Percentiles rank a stretch among this genome's conserved stretches.
Evolutionary conservation across 371 early-diverging fungal species (phyloP).

Genomic region (Rhizopus arrhizus): DNA sequence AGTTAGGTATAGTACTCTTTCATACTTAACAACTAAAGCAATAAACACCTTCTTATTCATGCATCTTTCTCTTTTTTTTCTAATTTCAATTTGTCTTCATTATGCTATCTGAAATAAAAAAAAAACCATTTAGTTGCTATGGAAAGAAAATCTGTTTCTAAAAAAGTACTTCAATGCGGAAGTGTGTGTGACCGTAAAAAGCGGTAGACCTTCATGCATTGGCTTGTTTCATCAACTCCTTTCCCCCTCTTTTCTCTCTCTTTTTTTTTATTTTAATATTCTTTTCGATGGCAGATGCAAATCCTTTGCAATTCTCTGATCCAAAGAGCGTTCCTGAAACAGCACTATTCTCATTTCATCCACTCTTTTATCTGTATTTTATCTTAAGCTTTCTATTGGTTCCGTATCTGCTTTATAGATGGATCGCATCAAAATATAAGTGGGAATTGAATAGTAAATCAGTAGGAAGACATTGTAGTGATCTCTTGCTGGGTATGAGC

Average conservation of each 20-base stretch:
- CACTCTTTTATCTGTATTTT: conserved; percentile 56
- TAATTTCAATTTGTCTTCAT: too few species aligned
- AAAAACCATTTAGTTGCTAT: too few species aligned
- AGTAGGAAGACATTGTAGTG: conserved; percentile 67
- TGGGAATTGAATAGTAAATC: conserved; percentile 71
- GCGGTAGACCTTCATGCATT: background rate
- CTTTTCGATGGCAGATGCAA: background rate
- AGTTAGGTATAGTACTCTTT: too few species aligned
- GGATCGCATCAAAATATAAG: conserved; percentile 57
- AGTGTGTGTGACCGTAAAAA: too few species aligned
- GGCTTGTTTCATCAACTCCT: background rate
- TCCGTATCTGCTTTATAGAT: conserved; percentile 60
- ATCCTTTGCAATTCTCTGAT: conserved; percentile 10
- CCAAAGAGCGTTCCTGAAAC: conserved; percentile 24
- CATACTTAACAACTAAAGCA: too few species aligned
- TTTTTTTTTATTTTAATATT: conserved; percentile 1
- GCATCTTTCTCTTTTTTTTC: too few species aligned
- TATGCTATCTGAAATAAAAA: too few species aligned
- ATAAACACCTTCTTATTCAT: too few species aligned
- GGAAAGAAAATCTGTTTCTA: too few species aligned
- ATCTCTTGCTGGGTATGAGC: conserved; percentile 56
- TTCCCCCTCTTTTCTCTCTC: too few species aligned
- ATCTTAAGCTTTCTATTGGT: conserved; percentile 58
- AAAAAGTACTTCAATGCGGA: too few species aligned
- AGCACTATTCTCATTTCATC: conserved; percentile 52